phyloP scores from a whole-genome alignment of 2,329 filamentous ascomycete genomes.

The Paecilomyces formosus region DNA sequence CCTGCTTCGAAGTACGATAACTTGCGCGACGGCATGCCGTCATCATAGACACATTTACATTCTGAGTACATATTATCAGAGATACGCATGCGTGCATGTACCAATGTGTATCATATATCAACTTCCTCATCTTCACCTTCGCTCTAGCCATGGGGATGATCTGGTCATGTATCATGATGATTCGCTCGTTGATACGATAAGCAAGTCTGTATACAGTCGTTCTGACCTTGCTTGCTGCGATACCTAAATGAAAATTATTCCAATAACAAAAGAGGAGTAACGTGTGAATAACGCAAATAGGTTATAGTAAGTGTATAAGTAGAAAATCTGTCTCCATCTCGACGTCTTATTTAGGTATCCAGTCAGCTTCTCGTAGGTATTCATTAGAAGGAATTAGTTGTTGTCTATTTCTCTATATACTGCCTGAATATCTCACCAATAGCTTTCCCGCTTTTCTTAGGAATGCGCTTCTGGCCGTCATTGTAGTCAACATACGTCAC shows the following conservation, averaged over 20 bases:
- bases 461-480: slow-evolving; percentile 67
- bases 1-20: slow-evolving; percentile 50
- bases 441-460: slow-evolving; percentile 75
- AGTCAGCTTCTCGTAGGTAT: not conserved
- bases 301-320: too few species aligned
- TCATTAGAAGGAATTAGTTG: not conserved
- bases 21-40: slow-evolving; percentile 28
- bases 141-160: too few species aligned
- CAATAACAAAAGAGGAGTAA: too few species aligned
- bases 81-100: not conserved
- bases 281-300: too few species aligned
- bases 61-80: not conserved
- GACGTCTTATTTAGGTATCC: not conserved
- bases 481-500: slow-evolving; percentile 77
- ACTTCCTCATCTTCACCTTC: too few species aligned
- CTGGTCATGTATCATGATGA: too few species aligned
- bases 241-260: too few species aligned
- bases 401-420: slow-evolving; percentile 53
- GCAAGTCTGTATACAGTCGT: too few species aligned
- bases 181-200: too few species aligned
- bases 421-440: slow-evolving; percentile 64
- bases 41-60: not conserved
- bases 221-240: too few species aligned
- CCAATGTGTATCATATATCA: not conserved
- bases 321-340: not conserved